Base-by-base conservation (phyloP, 2,329 filamentous ascomycete species). In the Corinectria fuckeliana region DNA sequence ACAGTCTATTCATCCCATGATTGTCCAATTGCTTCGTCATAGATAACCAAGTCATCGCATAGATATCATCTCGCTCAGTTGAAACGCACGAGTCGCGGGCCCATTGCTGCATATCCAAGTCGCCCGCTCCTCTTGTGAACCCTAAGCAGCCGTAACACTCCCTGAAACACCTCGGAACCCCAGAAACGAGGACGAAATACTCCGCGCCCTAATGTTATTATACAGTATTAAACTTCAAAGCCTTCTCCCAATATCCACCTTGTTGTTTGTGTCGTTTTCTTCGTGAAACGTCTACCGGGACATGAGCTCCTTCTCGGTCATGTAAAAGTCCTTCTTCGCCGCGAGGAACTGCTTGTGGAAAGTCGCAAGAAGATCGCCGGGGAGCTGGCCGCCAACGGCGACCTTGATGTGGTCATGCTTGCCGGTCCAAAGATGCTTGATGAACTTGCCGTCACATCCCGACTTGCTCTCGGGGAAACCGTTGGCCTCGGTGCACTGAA, bases 371-470 rank as follows among this genome's bases (percentile, higher is more conserved):
- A 72, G 71, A 5, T 68, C 69, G 6, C 77, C 77, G 4, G 77
- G 77, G 25, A 78, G 62, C 50, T 78, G 76, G 32, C 75, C 64
- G 20, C 71, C 74, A 5, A 79, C 74, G 50, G 75, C 74, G 6
- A 74, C 63, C 70, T 78, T 79, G 64, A 79, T 76, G 61, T 74
- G 70, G 42, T 71, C 66, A 47, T 72, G 61, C 69, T 81, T 81
- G 62, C 75, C 73, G 1, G 74, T 78, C 78, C 78, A 81, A 58
- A 80, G 64, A 62, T 81, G 78, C 61, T 77, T 75, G 58, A 81
- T 75, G 55, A 81, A 77, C 38, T 70, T 72, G 32, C 78, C 78
- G 9, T 74, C 62, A 56, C 78, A 81, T 16, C 73, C 75, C 7
- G 72, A 71, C 20, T 69, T 63, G 50, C 72, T 75, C 67, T 78